Base-by-base conservation (phyloP, 2,329 filamentous ascomycete genomes). In the Bretziella fagacearum region DNA sequence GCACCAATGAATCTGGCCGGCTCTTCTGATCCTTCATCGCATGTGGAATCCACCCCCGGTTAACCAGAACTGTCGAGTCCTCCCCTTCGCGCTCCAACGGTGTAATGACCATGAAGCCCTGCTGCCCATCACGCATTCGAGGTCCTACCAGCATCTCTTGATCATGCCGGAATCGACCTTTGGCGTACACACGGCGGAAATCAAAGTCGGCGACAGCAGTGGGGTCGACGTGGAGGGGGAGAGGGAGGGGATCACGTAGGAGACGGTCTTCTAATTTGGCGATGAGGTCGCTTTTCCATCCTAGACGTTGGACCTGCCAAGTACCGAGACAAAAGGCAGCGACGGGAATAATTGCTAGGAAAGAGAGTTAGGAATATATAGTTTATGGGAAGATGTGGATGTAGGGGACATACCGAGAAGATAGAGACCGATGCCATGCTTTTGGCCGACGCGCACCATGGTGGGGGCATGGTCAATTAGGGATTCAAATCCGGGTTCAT, bases 111-210 rank as follows among this genome's bases (percentile, higher is more conserved):
- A 93, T 74, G 63, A 78, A 98, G 2, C 91, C 91, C 58, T 94
- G 81, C 58, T 89, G 75, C 10, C 89, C 89, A 52, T 98, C 89
- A 52, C 78, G 73, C 67, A 94, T 77, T 41, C 91, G 77, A 49
- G 91, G 91, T 1, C 91, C 91, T 51, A 98, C 78, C 45, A 98
- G 70, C 87, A 98, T 98, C 67, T 98, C 91, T 60, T 83, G 77
- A 59, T 95, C 87, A 63, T 98, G 91, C 32, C 82, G 68, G 55
- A 85, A 78, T 48, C 63, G 67, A 7, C 91, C 91, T 0, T 68
- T 74, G 8, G 85, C 81, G 52, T 75, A 73, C 43, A 98, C 83
- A 48, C 84, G 74, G 51, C 91, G 74, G 65, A 89, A 95, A 62
- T 98, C 89, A 60, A 98, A 98, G 30, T 93, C 85, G 54, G 77